Percentiles rank a stretch among this genome's conserved stretches.
phyloP scores from a whole-genome alignment of 2,329 filamentous ascomycete species.

The Beauveria asiatica region DNA sequence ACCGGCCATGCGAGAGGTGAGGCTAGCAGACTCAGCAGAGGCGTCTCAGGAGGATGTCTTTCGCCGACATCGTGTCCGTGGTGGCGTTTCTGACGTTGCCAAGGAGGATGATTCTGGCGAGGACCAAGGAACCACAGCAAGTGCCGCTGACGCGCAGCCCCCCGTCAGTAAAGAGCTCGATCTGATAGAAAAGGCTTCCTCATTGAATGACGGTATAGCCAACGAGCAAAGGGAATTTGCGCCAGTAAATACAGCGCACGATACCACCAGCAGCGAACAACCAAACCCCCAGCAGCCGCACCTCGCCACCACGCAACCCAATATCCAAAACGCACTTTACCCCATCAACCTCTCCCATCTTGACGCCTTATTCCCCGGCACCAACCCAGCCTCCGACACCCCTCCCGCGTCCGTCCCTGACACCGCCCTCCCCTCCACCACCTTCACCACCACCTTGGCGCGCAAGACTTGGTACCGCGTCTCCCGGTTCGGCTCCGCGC shows the following conservation, averaged over 20 bases:
- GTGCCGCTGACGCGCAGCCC: not conserved
- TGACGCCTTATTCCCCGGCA: constrained; percentile 25
- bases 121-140: not conserved
- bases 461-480: constrained; percentile 59
- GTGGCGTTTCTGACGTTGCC: not conserved
- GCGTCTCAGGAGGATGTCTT: not conserved
- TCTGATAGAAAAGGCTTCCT: not conserved
- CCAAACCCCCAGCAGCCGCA: not conserved
- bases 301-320: not conserved
- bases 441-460: constrained; percentile 45
- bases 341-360: constrained; percentile 27
- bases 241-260: too few species aligned
- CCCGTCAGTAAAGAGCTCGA: not conserved
- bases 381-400: constrained; percentile 14
- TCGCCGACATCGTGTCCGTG: not conserved
- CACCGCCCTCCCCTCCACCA: constrained; percentile 37
- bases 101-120: not conserved
- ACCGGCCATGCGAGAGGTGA: not conserved
- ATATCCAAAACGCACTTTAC: constrained; percentile 16
- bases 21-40: not conserved
- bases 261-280: not conserved
- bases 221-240: not conserved
- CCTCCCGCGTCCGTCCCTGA: constrained; percentile 34
- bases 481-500: constrained; percentile 50
- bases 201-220: not conserved